Percentiles rank a stretch among this genome's conserved stretches.
These are phyloP conservation scores for Chlamydomonas incerta DNA, from an alignment of 139 green algal species.

Conservation along the genomic window DNA sequence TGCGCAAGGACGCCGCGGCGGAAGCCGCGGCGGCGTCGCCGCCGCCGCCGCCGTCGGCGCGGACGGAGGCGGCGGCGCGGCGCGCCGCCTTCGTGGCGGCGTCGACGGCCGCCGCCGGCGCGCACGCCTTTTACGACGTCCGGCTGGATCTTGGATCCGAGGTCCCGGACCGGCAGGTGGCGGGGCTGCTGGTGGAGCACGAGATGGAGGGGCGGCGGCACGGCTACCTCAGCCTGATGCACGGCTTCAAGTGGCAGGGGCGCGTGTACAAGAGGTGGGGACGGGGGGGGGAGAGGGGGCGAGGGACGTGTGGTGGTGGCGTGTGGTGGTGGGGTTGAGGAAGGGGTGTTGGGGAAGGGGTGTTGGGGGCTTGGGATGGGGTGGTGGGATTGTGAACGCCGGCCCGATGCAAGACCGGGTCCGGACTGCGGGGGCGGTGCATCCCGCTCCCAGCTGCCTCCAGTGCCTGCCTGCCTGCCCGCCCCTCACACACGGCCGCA, in stretches of 20 bases:
- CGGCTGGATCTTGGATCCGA: neutral
- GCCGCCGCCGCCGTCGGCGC: no score
- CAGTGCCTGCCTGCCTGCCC: no score
- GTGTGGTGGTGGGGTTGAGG: neutral
- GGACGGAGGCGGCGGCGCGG: no score
- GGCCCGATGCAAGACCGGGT: no score
- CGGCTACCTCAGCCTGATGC: neutral
- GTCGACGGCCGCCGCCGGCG: neutral
- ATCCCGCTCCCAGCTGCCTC: no score
- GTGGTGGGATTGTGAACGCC: no score
- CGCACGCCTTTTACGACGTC: neutral
- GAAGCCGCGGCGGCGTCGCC: no score
- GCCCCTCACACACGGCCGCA: no score
- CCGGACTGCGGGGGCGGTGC: no score
- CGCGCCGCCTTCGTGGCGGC: neutral
- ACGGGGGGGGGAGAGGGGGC: no score
- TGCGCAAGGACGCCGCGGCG: no score
- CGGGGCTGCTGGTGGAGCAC: constrained; percentile 33
- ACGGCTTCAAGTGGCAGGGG: constrained; percentile 23
- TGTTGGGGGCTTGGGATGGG: no score
- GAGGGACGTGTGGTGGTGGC: neutral
- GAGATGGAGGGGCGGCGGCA: constrained; percentile 31
- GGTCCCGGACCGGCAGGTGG: constrained; percentile 6
- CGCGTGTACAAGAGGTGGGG: constrained; percentile 28
- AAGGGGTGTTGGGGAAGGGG: neutral